Conservation (phyloP, 768 basidiomycete species). For the Podaxis sp. region DNA sequence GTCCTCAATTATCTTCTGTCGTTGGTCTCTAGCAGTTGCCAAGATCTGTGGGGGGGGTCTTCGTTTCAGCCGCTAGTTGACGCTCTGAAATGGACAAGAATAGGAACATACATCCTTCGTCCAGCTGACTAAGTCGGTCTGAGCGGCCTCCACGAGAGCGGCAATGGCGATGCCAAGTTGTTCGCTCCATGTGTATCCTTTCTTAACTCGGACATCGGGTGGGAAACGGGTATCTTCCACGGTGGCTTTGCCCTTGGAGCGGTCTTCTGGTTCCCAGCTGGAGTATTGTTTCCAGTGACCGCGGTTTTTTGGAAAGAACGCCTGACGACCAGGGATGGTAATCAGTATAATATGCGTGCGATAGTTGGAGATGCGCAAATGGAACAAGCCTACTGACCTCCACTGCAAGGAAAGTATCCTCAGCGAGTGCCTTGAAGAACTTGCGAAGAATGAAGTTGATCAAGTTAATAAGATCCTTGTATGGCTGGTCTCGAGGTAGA, state of each 20-base stretch:
- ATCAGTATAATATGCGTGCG: conserved; percentile 8
- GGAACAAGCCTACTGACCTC: conserved; percentile 57
- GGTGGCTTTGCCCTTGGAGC: conserved; percentile 33
- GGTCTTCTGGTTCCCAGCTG: conserved; percentile 65
- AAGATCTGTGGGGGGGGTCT: conserved; percentile 49
- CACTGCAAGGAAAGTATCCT: conserved; percentile 84
- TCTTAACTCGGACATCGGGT: conserved; percentile 78
- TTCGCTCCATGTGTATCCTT: conserved; percentile 86
- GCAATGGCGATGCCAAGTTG: conserved; percentile 86
- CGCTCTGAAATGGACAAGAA: not conserved
- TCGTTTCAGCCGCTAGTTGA: conserved; percentile 3
- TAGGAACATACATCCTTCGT: conserved; percentile 65
- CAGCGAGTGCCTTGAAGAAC: conserved; percentile 90
- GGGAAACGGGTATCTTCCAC: conserved; percentile 49
- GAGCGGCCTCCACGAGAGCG: conserved; percentile 65
- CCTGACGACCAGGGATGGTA: conserved; percentile 39
- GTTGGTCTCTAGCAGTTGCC: conserved; percentile 53
- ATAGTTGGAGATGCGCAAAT: conserved; percentile 11
- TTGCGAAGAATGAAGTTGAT: conserved; percentile 86
- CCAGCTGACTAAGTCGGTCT: conserved; percentile 73
- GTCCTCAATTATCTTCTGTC: conserved; percentile 61
- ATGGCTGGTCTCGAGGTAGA: conserved; percentile 74
- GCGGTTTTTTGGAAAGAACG: conserved; percentile 88
- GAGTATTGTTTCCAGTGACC: conserved; percentile 85
- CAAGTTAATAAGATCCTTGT: conserved; percentile 80